Evolutionary conservation across 305 asterid genomes (phyloP).

Genomic region (Solanum hybrid): DNA sequence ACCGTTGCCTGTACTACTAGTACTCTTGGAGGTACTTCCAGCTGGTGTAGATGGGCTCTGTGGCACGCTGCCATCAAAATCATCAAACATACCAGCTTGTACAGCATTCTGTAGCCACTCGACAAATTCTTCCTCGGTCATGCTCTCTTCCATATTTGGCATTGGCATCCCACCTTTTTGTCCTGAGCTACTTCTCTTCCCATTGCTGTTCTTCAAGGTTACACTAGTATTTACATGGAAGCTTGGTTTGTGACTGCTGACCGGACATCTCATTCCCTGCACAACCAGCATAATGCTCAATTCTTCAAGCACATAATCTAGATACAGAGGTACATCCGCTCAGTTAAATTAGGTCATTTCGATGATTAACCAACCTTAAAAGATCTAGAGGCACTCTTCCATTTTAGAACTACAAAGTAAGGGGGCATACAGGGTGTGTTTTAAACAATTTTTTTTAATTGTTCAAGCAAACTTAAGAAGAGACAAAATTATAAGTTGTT

Average conservation of each 20-base stretch:
- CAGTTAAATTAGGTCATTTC: neutral
- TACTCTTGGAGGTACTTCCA: slow-evolving; percentile 32
- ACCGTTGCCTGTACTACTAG: slow-evolving; percentile 25
- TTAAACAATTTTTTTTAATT: neutral
- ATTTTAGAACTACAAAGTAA: neutral
- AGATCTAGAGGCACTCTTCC: neutral
- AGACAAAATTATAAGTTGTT: neutral
- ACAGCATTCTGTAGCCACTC: slow-evolving; percentile 81
- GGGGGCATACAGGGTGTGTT: neutral
- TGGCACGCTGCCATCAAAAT: slow-evolving; percentile 28
- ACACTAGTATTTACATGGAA: slow-evolving; percentile 83
- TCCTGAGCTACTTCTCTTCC: slow-evolving; percentile 48
- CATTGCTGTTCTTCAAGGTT: slow-evolving; percentile 41
- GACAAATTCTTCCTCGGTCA: slow-evolving; percentile 80
- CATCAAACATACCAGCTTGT: slow-evolving; percentile 61
- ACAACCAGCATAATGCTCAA: neutral
- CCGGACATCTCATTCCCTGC: slow-evolving; percentile 91
- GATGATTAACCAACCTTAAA: neutral
- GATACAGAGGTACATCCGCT: neutral
- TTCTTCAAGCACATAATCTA: neutral
- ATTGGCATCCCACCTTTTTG: slow-evolving; percentile 51
- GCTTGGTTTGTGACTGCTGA: slow-evolving; percentile 76
- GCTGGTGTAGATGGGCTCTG: slow-evolving; percentile 31
- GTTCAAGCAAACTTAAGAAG: neutral
- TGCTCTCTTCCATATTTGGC: slow-evolving; percentile 55